Evolutionary conservation across 495 filamentous ascomycete genomes (phyloP).

Genomic region (Oleoguttula mirabilis): DNA sequence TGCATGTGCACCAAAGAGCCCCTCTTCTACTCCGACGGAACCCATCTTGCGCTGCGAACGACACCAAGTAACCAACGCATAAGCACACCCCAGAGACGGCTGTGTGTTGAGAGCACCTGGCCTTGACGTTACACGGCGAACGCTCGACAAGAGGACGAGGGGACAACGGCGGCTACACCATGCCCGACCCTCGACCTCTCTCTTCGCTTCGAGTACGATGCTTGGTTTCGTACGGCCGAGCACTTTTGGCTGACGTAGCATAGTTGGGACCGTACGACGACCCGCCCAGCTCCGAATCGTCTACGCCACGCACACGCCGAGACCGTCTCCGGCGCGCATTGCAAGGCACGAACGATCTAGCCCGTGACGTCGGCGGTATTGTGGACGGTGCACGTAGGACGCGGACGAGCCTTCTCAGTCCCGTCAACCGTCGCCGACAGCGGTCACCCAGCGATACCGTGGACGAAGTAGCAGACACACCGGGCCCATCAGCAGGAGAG

Average conservation of each 20-base stretch:
- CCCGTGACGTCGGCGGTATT: background rate
- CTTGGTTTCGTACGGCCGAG: no score
- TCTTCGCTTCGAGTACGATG: background rate
- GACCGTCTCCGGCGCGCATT: constrained; percentile 8
- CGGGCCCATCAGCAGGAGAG: no score
- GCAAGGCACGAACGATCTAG: constrained; percentile 5
- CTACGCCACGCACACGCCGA: constrained; percentile 12
- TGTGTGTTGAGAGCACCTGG: no score
- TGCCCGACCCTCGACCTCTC: background rate
- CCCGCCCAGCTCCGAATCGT: constrained; percentile 10
- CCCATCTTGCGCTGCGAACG: no score
- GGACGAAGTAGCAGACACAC: background rate
- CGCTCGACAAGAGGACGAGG: no score
- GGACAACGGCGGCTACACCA: background rate
- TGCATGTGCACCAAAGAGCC: no score
- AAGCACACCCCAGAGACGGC: no score
- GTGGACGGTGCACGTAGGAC: background rate
- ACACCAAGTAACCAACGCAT: no score
- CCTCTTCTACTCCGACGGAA: no score
- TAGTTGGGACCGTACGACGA: constrained; percentile 8
- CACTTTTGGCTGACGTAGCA: no score
- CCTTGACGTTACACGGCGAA: no score
- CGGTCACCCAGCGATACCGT: constrained; percentile 2
- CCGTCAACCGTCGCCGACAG: constrained; percentile 9
- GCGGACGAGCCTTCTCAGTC: constrained; percentile 1